These are phyloP conservation scores for Vachellia pachyceras DNA, from an alignment of 306 rosid species.

Conservation along the genomic window DNA sequence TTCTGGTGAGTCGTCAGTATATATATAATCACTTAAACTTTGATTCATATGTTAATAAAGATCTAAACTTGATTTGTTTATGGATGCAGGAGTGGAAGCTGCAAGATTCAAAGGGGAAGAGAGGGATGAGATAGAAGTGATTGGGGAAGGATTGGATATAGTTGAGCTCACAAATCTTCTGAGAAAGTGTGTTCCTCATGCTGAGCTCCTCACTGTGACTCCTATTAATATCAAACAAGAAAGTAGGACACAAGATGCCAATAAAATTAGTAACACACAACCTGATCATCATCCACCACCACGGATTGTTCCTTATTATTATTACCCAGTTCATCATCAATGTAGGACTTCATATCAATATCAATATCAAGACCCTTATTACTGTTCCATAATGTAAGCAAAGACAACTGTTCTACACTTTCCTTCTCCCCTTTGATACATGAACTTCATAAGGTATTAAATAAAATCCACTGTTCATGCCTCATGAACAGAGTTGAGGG, in stretches of 20 bases:
- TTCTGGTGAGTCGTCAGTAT: conserved; percentile 35
- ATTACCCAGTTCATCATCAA: background rate
- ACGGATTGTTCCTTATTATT: conserved; percentile 1
- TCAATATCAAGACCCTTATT: conserved; percentile 17
- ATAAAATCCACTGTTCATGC: too few relatives aligned
- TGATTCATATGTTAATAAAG: too few relatives aligned
- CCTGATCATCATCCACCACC: background rate
- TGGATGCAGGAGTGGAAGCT: conserved; percentile 41
- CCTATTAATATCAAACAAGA: conserved; percentile 34
- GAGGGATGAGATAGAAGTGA: conserved; percentile 47
- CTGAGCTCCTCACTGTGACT: conserved; percentile 47
- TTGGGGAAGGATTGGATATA: conserved; percentile 52
- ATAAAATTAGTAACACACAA: background rate
- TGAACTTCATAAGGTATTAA: background rate
- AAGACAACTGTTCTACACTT: too few relatives aligned
- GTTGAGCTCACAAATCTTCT: conserved; percentile 47
- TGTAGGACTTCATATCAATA: background rate
- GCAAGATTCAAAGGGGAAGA: conserved; percentile 39
- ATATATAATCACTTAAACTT: too few relatives aligned
- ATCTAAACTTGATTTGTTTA: too few relatives aligned
- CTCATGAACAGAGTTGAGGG: too few relatives aligned
- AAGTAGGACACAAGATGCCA: background rate
- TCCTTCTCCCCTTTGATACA: too few relatives aligned
- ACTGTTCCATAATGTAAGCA: background rate
- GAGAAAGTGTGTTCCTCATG: conserved; percentile 45